These are phyloP conservation scores for Sisymbrium altissimum DNA, from an alignment of 345 rosid genomes.

Conservation along the genomic window DNA sequence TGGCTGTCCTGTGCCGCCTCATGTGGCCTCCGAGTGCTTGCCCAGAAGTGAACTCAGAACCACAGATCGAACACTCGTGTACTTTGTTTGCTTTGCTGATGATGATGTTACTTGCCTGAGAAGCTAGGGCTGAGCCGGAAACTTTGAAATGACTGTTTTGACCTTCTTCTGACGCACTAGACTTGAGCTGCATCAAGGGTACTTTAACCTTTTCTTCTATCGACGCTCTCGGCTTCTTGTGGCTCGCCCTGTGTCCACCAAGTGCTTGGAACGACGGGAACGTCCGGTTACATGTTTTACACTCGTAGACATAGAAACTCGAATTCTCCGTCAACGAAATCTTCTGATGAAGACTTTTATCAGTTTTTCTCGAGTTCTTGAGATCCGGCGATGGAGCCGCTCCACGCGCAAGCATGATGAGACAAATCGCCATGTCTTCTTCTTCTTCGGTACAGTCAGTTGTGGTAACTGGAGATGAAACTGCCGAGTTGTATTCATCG, in stretches of 20 bases:
- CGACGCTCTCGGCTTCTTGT: constrained; percentile 59
- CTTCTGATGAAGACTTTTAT: constrained; percentile 26
- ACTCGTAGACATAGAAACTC: constrained; percentile 70
- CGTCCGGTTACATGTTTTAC: constrained; percentile 81
- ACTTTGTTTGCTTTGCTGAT: constrained; percentile 41
- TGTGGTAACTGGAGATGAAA: constrained; percentile 41
- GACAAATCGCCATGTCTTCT: constrained; percentile 88
- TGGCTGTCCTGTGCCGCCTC: constrained; percentile 77
- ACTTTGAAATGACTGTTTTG: constrained; percentile 20
- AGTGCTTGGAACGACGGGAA: constrained; percentile 95
- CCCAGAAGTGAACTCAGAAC: constrained; percentile 84
- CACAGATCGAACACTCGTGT: constrained; percentile 95
- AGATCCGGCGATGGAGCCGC: constrained; percentile 22
- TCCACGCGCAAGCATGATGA: constrained; percentile 77
- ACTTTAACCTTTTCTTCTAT: constrained; percentile 32
- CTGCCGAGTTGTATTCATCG: constrained; percentile 36
- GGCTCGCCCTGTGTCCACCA: constrained; percentile 97
- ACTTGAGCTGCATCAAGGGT: constrained; percentile 14
- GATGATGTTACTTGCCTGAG: constrained; percentile 34
- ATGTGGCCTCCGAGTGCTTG: constrained; percentile 99
- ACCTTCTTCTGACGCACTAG: constrained; percentile 14
- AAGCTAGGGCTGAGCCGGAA: constrained; percentile 36
- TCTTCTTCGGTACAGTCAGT: constrained; percentile 62
- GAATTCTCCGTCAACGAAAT: constrained; percentile 35
- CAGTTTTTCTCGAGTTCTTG: constrained; percentile 36